Evolutionary conservation across 495 filamentous ascomycete genomes (phyloP).

Genomic region (Penicillium herquei): DNA sequence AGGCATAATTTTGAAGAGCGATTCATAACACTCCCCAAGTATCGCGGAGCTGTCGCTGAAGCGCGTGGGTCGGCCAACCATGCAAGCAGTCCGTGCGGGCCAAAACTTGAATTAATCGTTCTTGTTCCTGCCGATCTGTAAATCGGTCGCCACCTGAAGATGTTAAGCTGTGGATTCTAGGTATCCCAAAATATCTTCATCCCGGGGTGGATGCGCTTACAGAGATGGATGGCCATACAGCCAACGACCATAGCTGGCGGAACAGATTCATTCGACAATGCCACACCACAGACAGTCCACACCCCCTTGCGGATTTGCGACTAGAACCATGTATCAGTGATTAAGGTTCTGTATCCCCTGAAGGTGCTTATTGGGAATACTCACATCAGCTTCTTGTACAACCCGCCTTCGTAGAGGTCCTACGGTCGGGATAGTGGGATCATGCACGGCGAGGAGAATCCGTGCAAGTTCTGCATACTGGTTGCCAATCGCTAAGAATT

Average conservation of each 20-base stretch:
- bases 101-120: conserved; percentile 23
- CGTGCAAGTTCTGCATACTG: conserved; percentile 21
- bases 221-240: conserved; percentile 26
- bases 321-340: conserved; percentile 1
- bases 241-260: conserved; percentile 26
- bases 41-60: conserved; percentile 23
- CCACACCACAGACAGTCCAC: conserved; percentile 26
- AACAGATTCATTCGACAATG: conserved; percentile 23
- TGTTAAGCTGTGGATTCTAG: background rate
- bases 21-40: conserved; percentile 22
- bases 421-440: conserved; percentile 20
- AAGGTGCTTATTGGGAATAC: background rate
- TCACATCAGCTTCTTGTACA: conserved; percentile 20
- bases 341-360: background rate
- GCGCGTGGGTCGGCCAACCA: conserved; percentile 26
- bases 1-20: no score
- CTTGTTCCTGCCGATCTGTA: conserved; percentile 23
- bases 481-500: conserved; percentile 19
- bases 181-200: no score
- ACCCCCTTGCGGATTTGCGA: conserved; percentile 22
- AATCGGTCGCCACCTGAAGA: conserved; percentile 25
- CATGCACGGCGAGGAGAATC: conserved; percentile 21
- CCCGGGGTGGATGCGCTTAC: conserved; percentile 7
- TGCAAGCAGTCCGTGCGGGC: conserved; percentile 17
- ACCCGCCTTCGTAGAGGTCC: conserved; percentile 20